Evolutionary conservation across 129 eudicot species (phyloP), one percentile per base, ranked within the genome.

Genomic region (Cynara cardunculus): DNA sequence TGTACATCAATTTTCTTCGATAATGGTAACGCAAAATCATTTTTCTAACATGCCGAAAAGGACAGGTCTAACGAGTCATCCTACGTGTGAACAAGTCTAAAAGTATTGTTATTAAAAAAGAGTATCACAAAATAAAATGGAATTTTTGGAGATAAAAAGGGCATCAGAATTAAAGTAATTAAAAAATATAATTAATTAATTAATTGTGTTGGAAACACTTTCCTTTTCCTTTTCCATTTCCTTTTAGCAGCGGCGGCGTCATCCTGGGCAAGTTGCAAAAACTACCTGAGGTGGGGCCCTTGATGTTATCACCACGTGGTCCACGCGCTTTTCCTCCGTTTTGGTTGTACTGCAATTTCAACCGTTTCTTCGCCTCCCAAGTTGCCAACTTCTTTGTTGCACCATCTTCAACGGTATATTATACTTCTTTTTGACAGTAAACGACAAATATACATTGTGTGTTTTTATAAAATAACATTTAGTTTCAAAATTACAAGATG

Each of bases 221-320:
- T 66, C 7, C 4, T 21, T 24, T 32, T 32, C 4, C 31, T 3
- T 28, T 28, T 28, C 3, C 3, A 28, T 28, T 28, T 28, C 3
- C 31, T 3, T 28, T 28, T 28, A 28, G 1, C 31, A 67, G 11
- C 24, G 39, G 72, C 74, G 46, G 27, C 7, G 26, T 8, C 74
- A 31, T 31, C 46, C 25, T 56, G 7, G 14, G 71, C 80, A 75
- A 53, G 79, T 56, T 75, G 32, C 53, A 65, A 22, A 59, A 32
- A 30, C 80, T 8, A 76, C 56, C 53, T 76, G 80, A 76, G 71
- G 70, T 28, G 44, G 79, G 53, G 3, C 80, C 41, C 71, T 19
- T 19, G 46, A 3, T 31, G 44, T 21, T 11, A 10, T 25, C 49
- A 31, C 18, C 80, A 76, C 72, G 37, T 22, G 71, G 12, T 22